phyloP scores from a whole-genome alignment of 2,329 filamentous ascomycete genomes.

The Cyclaneusma minus region DNA sequence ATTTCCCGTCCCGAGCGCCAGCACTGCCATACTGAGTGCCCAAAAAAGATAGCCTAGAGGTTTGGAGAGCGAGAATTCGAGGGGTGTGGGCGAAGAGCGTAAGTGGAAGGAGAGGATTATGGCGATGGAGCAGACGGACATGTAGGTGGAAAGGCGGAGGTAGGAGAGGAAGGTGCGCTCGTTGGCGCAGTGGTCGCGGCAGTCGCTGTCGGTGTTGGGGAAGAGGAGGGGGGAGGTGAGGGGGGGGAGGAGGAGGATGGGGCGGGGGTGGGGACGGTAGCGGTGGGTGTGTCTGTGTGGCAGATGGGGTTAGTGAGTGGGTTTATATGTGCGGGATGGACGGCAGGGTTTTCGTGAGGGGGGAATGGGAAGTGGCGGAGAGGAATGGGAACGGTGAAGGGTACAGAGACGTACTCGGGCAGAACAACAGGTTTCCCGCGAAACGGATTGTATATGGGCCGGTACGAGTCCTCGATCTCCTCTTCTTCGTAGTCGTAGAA shows the following conservation, averaged over 20 bases:
- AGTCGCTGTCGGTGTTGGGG: slow-evolving; percentile 50
- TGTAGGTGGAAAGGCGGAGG: slow-evolving; percentile 76
- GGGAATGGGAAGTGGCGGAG: slow-evolving; percentile 7
- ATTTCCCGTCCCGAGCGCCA: slow-evolving; percentile 66
- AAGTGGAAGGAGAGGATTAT: slow-evolving; percentile 92
- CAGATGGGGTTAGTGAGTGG: too few species aligned
- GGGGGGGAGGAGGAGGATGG: slow-evolving; percentile 17
- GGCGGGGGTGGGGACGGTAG: slow-evolving; percentile 31
- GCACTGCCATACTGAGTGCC: slow-evolving; percentile 61
- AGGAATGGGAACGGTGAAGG: slow-evolving; percentile 1
- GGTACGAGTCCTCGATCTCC: slow-evolving; percentile 20
- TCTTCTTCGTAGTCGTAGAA: slow-evolving; percentile 11
- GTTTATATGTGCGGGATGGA: slow-evolving; percentile 16
- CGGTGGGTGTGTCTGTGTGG: too few species aligned
- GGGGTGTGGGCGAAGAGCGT: slow-evolving; percentile 48
- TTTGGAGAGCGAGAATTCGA: slow-evolving; percentile 64
- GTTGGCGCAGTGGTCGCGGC: slow-evolving; percentile 37
- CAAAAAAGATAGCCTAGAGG: slow-evolving; percentile 85
- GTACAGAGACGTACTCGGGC: not conserved
- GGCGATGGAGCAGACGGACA: slow-evolving; percentile 76
- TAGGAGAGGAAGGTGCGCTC: slow-evolving; percentile 70
- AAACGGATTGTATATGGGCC: slow-evolving; percentile 34
- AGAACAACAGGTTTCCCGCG: slow-evolving; percentile 22
- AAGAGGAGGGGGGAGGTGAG: slow-evolving; percentile 42
- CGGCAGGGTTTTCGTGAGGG: too few species aligned